A percentile compares a stretch with the other conserved stretches of the same genome.
Evolutionary conservation across 441 rosid genomes (phyloP).

Genomic region (Metrosideros polymorpha): DNA sequence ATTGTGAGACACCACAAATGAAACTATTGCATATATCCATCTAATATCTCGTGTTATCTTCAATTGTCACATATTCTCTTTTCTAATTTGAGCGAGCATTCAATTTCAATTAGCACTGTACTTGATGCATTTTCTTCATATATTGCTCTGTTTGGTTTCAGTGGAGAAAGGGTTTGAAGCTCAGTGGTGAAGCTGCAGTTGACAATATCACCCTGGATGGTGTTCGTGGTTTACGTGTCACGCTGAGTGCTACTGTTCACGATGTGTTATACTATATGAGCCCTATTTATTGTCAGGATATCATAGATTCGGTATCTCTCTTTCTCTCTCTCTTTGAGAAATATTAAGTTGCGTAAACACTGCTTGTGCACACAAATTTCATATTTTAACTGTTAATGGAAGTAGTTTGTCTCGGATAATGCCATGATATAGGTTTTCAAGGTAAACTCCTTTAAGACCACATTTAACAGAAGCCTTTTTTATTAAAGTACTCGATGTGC

Average conservation of each 20-base stretch:
- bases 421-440: neutral
- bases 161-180: constrained; percentile 99
- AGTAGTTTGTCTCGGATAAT: neutral
- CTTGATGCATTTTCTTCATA: neutral
- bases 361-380: neutral
- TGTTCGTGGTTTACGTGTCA: constrained; percentile 81
- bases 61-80: neutral
- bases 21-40: neutral
- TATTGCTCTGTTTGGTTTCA: constrained; percentile 21
- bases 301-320: constrained; percentile 70
- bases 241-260: constrained; percentile 93
- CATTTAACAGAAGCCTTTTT: neutral
- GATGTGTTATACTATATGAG: constrained; percentile 99
- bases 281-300: constrained; percentile 95
- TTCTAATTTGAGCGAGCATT: neutral
- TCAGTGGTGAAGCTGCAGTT: constrained; percentile 92
- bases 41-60: neutral
- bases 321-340: neutral
- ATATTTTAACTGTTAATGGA: neutral
- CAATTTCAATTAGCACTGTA: neutral
- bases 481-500: neutral
- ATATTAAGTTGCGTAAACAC: neutral
- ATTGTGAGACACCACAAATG: neutral
- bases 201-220: constrained; percentile 96
- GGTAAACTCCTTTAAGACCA: neutral